Evolutionary conservation across 2,329 filamentous ascomycete genomes (phyloP).

Genomic region (Xylariaceae sp.): DNA sequence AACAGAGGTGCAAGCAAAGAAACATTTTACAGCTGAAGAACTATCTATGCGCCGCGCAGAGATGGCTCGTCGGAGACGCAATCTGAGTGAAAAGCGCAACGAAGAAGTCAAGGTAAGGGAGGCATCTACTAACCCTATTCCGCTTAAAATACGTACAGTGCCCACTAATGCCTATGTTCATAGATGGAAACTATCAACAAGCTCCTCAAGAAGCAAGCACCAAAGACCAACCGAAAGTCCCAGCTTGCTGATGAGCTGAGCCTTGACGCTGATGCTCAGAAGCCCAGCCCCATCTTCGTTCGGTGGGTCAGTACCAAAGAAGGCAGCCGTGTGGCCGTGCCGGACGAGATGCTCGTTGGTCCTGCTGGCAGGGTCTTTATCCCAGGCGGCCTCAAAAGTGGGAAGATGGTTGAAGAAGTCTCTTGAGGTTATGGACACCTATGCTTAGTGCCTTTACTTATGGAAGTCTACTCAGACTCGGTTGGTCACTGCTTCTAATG

Average conservation of each 20-base stretch:
- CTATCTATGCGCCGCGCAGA: conserved; percentile 64
- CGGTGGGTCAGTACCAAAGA: conserved; percentile 71
- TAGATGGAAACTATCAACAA: conserved; percentile 93
- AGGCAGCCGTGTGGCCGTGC: conserved; percentile 65
- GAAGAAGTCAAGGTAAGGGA: conserved; percentile 62
- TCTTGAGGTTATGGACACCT: conserved; percentile 38
- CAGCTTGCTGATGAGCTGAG: conserved; percentile 50
- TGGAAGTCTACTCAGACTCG: neutral
- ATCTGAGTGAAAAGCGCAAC: conserved; percentile 66
- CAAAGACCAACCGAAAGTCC: conserved; percentile 67
- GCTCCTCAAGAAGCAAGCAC: conserved; percentile 81
- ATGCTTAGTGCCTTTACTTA: neutral
- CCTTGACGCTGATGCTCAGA: conserved; percentile 50
- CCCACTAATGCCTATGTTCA: conserved; percentile 11
- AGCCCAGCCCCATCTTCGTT: conserved; percentile 63
- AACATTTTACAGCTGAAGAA: conserved; percentile 63
- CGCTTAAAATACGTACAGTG: neutral
- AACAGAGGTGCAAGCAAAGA: conserved; percentile 66
- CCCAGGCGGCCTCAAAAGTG: conserved; percentile 36
- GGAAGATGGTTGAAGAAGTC: conserved; percentile 61
- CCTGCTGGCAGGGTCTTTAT: conserved; percentile 65
- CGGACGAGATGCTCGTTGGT: conserved; percentile 67
- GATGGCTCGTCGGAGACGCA: conserved; percentile 63
- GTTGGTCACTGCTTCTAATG: neutral
- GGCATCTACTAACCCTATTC: neutral